Evolutionary conservation across 768 basidiomycete genomes (phyloP).

Genomic region (Ramaria sp.): DNA sequence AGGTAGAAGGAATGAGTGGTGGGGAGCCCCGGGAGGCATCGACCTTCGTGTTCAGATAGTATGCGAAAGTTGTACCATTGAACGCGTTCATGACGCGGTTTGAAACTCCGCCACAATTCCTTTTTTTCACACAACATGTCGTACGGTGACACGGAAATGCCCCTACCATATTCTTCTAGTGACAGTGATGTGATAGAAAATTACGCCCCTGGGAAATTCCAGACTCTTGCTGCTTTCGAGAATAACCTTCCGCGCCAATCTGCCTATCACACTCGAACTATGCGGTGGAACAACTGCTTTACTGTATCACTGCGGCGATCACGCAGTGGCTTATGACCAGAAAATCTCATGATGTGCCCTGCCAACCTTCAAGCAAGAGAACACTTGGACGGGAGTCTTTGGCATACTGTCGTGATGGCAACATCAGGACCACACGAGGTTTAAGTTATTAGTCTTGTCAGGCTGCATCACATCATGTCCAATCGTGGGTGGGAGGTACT

Average conservation of each 20-base stretch:
- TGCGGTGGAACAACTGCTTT: neutral
- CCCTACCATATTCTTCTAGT: neutral
- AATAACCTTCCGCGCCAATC: neutral
- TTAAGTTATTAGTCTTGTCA: neutral
- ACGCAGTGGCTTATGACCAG: neutral
- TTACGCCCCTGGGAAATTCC: too few relatives aligned
- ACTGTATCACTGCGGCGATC: neutral
- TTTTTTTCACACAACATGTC: too few relatives aligned
- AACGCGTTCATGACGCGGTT: neutral
- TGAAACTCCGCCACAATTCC: neutral
- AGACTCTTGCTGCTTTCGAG: neutral
- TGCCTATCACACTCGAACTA: neutral
- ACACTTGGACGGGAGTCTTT: neutral
- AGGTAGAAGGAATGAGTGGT: constrained; percentile 62
- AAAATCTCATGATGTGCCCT: neutral
- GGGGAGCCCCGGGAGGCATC: constrained; percentile 74
- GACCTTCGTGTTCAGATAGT: neutral
- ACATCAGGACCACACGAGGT: too few relatives aligned
- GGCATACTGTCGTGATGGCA: neutral
- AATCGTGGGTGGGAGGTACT: too few relatives aligned
- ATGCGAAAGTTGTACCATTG: neutral
- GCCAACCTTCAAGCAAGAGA: neutral
- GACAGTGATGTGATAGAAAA: too few relatives aligned
- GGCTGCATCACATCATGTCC: neutral
- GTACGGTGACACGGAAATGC: neutral